Evolutionary conservation across 2,329 filamentous ascomycete genomes (phyloP).

Genomic region (Blastomyces gilchristii): DNA sequence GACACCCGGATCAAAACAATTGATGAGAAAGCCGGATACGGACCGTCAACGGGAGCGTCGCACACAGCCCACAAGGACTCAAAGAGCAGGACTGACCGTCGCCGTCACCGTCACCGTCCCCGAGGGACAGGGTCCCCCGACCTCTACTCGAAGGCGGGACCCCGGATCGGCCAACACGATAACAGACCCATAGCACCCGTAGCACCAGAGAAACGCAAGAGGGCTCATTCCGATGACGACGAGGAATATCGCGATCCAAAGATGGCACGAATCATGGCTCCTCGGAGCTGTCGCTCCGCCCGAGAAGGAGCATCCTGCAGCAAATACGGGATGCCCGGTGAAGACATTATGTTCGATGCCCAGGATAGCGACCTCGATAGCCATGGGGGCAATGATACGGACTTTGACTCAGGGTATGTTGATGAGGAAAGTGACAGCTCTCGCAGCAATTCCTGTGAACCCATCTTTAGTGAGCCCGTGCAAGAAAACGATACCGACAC

Average conservation of each 20-base stretch:
- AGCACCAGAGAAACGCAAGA: not conserved
- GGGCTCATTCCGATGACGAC: not conserved
- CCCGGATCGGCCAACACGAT: not conserved
- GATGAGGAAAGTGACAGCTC: slow-evolving; percentile 1
- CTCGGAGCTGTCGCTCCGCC: not conserved
- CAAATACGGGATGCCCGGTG: not conserved
- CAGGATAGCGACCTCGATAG: slow-evolving; percentile 1
- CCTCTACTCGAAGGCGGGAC: not conserved
- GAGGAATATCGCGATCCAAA: not conserved
- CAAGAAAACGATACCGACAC: slow-evolving; percentile 8
- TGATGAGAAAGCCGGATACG: slow-evolving; percentile 6
- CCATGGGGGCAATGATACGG: not conserved
- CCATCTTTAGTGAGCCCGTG: not conserved
- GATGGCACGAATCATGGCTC: not conserved
- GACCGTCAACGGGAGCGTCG: slow-evolving; percentile 3
- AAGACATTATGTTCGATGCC: not conserved
- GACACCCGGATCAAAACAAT: slow-evolving; percentile 10
- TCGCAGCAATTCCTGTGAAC: not conserved
- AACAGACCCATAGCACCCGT: not conserved
- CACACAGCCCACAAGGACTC: slow-evolving; percentile 3
- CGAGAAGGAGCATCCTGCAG: not conserved
- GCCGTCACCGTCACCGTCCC: not conserved
- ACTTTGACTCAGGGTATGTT: slow-evolving; percentile 1
- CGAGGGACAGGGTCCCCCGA: not conserved
- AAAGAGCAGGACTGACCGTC: slow-evolving; percentile 2